phyloP scores from a whole-genome alignment of 345 rosid species.

The Eucalyptus sideroxylon region DNA sequence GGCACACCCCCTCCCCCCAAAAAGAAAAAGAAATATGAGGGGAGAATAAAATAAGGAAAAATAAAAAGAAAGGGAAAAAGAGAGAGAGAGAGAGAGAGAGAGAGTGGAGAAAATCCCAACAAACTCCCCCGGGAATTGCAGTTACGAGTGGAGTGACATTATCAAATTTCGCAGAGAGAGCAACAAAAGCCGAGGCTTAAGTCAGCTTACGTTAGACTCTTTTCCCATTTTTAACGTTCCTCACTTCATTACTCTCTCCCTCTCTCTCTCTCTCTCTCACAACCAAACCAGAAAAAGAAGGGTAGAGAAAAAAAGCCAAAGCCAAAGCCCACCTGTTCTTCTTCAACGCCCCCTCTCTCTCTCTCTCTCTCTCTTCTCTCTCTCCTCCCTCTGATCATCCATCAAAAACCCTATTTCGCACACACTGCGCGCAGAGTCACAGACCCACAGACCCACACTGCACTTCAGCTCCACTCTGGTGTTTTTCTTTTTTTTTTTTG shows the following conservation, averaged over 20 bases:
- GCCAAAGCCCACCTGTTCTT: constrained; percentile 2
- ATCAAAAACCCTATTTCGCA: background rate
- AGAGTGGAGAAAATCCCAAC: background rate
- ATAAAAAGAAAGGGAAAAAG: background rate
- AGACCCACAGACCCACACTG: background rate
- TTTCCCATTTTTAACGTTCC: background rate
- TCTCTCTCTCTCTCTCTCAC: background rate
- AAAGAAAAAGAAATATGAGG: background rate
- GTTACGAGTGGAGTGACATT: background rate
- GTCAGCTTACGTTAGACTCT: background rate
- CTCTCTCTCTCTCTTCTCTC: background rate
- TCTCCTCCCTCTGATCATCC: background rate
- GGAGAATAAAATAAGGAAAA: background rate
- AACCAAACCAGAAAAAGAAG: background rate
- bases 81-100: background rate
- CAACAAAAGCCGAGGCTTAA: background rate
- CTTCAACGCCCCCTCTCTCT: background rate
- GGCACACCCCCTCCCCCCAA: background rate
- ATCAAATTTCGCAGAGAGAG: background rate
- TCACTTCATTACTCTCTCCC: background rate
- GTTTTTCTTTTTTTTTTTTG: background rate
- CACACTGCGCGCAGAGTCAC: background rate
- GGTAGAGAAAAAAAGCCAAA: background rate
- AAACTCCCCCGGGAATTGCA: background rate
- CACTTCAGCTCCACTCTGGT: background rate